Evolutionary conservation across 805 yeast species (phyloP).

Genomic region (Blastobotrys americana): DNA sequence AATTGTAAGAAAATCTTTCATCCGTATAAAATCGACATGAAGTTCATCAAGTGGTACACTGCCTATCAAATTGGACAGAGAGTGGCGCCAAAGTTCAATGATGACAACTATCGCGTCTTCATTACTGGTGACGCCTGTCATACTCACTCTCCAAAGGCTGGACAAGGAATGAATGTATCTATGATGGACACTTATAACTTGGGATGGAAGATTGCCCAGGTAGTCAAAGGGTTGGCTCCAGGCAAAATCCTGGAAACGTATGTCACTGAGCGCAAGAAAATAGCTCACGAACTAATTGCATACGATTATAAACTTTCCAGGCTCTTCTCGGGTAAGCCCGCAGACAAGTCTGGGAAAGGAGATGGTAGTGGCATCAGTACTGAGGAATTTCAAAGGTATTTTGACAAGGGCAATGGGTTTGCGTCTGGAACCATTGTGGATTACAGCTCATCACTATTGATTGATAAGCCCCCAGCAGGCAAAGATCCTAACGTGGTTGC

Average conservation of each 20-base stretch:
- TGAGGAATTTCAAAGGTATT: constrained; percentile 28
- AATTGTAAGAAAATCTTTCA: constrained; percentile 22
- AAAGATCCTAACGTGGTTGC: neutral
- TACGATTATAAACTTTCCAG: constrained; percentile 30
- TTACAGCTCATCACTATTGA: constrained; percentile 23
- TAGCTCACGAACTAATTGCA: constrained; percentile 30
- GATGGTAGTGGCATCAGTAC: constrained; percentile 25
- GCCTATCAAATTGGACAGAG: constrained; percentile 33
- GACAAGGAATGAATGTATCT: constrained; percentile 33
- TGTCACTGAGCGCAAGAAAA: constrained; percentile 28
- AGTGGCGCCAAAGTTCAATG: constrained; percentile 26
- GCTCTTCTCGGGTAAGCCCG: constrained; percentile 30
- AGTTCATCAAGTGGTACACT: constrained; percentile 29
- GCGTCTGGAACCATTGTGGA: constrained; percentile 31
- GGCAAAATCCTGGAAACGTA: constrained; percentile 28
- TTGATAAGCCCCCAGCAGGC: constrained; percentile 7
- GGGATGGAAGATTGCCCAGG: constrained; percentile 32
- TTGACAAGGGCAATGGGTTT: constrained; percentile 27
- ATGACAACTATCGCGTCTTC: constrained; percentile 25
- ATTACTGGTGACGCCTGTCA: constrained; percentile 31
- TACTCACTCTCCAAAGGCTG: constrained; percentile 33
- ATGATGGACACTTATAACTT: constrained; percentile 29
- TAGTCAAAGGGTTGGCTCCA: constrained; percentile 27
- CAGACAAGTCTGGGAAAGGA: constrained; percentile 16
- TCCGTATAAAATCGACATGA: constrained; percentile 26